Percentiles rank a stretch among this genome's conserved stretches.
Evolutionary conservation across 2,329 filamentous ascomycete genomes (phyloP).

Genomic region (Calonectria naviculata): DNA sequence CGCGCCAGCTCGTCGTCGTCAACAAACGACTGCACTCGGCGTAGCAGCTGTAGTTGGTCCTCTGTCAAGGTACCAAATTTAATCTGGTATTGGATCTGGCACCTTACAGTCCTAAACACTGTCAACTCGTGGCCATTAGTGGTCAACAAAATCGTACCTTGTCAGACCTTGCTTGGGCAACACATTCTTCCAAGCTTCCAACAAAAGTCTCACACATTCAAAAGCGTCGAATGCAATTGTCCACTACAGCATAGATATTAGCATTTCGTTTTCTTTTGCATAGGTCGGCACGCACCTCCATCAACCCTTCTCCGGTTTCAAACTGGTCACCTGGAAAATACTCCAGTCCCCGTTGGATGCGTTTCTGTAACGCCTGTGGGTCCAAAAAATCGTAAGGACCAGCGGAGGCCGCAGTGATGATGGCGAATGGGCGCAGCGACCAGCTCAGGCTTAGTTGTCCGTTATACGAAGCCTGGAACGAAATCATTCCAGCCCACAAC

Average conservation of each 20-base stretch:
- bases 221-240: fast-evolving
- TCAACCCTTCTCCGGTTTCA: fast-evolving
- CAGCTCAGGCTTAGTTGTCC: fast-evolving
- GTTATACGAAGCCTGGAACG: neutral
- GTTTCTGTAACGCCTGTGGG: fast-evolving
- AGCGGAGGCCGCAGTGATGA: fast-evolving
- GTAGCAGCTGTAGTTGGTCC: neutral
- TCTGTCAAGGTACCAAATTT: neutral
- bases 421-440: slow-evolving; percentile 13
- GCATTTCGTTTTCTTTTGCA: neutral
- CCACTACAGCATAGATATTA: fast-evolving
- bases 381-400: fast-evolving
- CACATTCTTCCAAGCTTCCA: slow-evolving; percentile 23
- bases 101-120: neutral
- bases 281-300: neutral
- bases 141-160: slow-evolving; percentile 9
- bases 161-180: slow-evolving; percentile 18
- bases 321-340: slow-evolving; percentile 12
- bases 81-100: neutral
- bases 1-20: neutral
- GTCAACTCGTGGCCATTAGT: neutral
- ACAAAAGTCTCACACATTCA: neutral
- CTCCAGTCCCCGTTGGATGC: neutral
- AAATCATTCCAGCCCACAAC: slow-evolving; percentile 22
- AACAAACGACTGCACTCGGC: neutral